A percentile compares a stretch with the other conserved stretches of the same genome.
phyloP scores from a whole-genome alignment of 2,329 filamentous ascomycete genomes.

The Clarireedia paspali region DNA sequence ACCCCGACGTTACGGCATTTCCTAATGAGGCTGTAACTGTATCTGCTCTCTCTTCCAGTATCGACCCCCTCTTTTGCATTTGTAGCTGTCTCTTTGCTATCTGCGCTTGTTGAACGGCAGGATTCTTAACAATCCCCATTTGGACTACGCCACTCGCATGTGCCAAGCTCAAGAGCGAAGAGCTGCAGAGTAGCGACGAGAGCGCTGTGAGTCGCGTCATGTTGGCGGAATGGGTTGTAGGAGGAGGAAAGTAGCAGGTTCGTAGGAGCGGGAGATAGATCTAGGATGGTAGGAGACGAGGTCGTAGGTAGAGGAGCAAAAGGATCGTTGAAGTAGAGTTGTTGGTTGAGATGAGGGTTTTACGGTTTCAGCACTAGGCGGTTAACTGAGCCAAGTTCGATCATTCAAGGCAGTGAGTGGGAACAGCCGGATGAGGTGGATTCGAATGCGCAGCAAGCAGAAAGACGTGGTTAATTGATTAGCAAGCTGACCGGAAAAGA shows the following conservation, averaged over 20 bases:
- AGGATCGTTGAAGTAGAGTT: background rate
- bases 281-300: background rate
- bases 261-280: background rate
- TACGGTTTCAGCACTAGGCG: background rate
- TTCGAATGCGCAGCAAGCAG: too few species aligned
- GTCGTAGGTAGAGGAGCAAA: background rate
- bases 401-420: too few species aligned
- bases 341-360: background rate
- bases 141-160: slow-evolving; percentile 10
- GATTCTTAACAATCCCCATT: slow-evolving; percentile 20
- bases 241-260: background rate
- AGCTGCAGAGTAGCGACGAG: background rate
- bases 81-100: slow-evolving; percentile 13
- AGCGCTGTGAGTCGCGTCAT: slow-evolving; percentile 2
- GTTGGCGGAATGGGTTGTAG: background rate
- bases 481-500: background rate
- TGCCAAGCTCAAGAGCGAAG: slow-evolving; percentile 3
- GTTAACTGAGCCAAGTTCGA: background rate
- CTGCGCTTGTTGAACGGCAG: slow-evolving; percentile 17
- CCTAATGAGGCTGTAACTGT: slow-evolving; percentile 17
- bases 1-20: slow-evolving; percentile 47
- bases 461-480: background rate
- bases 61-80: slow-evolving; percentile 5
- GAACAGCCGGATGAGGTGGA: too few species aligned
- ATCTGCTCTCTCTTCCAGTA: slow-evolving; percentile 10